A percentile compares a stretch with the other conserved stretches of the same genome.
Conservation (phyloP, 1,284 basidiomycete genomes). For the Tilletiaria anomala region DNA sequence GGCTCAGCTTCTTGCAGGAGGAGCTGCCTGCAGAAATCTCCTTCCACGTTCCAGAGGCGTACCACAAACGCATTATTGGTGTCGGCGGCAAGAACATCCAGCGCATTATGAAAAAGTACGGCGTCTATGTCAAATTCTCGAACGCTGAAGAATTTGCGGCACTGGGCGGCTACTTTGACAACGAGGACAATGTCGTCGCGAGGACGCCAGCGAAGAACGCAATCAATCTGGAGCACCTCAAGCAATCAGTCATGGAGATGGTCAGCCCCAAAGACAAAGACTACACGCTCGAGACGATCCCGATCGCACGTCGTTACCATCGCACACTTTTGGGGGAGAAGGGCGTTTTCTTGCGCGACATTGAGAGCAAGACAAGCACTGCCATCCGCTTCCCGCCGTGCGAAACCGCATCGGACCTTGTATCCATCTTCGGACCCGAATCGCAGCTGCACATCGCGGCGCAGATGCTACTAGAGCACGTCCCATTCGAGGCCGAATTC, state of each 20-base stretch:
- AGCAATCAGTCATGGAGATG: slow-evolving; percentile 91
- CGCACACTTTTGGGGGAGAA: slow-evolving; percentile 88
- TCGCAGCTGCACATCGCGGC: slow-evolving; percentile 91
- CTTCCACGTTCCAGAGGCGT: slow-evolving; percentile 94
- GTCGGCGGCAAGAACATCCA: slow-evolving; percentile 97
- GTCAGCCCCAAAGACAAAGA: slow-evolving; percentile 97
- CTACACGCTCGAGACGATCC: slow-evolving; percentile 80
- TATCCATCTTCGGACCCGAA: slow-evolving; percentile 89
- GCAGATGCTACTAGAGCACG: slow-evolving; percentile 84
- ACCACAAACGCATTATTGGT: slow-evolving; percentile 98
- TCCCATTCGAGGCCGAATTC: too few relatives aligned
- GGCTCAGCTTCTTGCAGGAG: slow-evolving; percentile 78
- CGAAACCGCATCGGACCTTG: slow-evolving; percentile 76
- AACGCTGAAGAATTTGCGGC: slow-evolving; percentile 95
- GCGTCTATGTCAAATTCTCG: slow-evolving; percentile 94
- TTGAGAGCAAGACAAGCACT: slow-evolving; percentile 90
- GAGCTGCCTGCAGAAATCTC: slow-evolving; percentile 97
- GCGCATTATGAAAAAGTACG: slow-evolving; percentile 98
- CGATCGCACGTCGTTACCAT: slow-evolving; percentile 85
- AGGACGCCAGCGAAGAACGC: slow-evolving; percentile 96
- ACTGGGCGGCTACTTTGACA: slow-evolving; percentile 86
- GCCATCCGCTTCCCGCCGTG: slow-evolving; percentile 88
- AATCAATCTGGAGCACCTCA: slow-evolving; percentile 83
- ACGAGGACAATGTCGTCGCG: slow-evolving; percentile 95
- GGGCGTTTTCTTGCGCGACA: slow-evolving; percentile 90